Evolutionary conservation across 306 rosid species (phyloP).

Genomic region (Vicia villosa): DNA sequence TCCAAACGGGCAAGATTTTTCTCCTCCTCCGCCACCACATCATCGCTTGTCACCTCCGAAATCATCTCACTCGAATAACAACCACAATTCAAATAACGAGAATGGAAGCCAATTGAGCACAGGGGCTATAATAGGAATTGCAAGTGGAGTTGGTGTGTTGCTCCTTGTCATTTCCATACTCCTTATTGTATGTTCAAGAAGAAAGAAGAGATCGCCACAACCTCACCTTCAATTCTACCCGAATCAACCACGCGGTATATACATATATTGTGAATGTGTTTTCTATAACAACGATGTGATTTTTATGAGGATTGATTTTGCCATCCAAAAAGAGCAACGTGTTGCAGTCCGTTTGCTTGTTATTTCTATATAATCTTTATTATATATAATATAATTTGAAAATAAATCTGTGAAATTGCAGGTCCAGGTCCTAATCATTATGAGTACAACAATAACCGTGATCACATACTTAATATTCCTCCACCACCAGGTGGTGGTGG

Average conservation of each 20-base stretch:
- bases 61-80: background rate
- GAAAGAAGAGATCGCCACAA: conserved; percentile 43
- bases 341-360: no score
- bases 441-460: conserved; percentile 19
- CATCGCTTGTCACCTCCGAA: conserved; percentile 31
- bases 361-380: no score
- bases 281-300: no score
- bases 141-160: conserved; percentile 52
- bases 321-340: no score
- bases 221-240: conserved; percentile 31
- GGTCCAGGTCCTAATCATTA: conserved; percentile 29
- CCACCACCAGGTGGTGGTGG: conserved; percentile 20
- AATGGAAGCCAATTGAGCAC: conserved; percentile 1
- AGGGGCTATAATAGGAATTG: conserved; percentile 54
- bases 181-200: conserved; percentile 40
- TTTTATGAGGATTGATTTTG: no score
- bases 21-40: conserved; percentile 49
- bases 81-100: background rate
- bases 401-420: background rate
- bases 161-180: conserved; percentile 40
- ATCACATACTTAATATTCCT: conserved; percentile 44
- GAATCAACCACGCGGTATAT: background rate
- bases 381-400: no score
- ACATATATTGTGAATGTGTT: background rate
- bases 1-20: background rate